A percentile compares a stretch with the other conserved stretches of the same genome.
Evolutionary conservation across 169 alveolate species (phyloP).

Genomic region (Plasmodium sp.): DNA sequence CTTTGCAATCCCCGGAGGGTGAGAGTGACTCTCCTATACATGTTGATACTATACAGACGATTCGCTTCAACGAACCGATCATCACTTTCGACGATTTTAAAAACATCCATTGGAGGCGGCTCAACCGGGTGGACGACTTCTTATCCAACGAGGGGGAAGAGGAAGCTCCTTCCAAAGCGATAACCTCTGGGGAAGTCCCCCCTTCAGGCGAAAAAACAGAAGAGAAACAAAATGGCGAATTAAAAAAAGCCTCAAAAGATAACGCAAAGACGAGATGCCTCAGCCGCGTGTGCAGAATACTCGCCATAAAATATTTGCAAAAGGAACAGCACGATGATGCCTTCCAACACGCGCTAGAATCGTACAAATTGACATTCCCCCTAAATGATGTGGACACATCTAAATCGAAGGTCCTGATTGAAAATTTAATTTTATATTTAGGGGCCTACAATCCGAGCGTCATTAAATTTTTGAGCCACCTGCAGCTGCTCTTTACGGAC

Average conservation of each 20-base stretch:
- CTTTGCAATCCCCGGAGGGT: neutral
- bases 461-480: constrained; percentile 24
- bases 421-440: constrained; percentile 44
- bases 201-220: neutral
- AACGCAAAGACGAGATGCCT: constrained; percentile 8
- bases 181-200: neutral
- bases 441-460: constrained; percentile 64
- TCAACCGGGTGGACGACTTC: constrained; percentile 27
- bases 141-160: constrained; percentile 5
- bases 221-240: neutral
- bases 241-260: neutral
- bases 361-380: constrained; percentile 55
- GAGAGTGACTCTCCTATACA: neutral
- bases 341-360: constrained; percentile 37
- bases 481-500: constrained; percentile 58
- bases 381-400: constrained; percentile 37
- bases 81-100: constrained; percentile 49
- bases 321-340: constrained; percentile 12
- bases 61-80: constrained; percentile 54
- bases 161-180: neutral
- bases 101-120: constrained; percentile 2
- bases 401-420: constrained; percentile 71
- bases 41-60: neutral
- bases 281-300: constrained; percentile 59
- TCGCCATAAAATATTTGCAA: constrained; percentile 50